Base-by-base conservation (phyloP, 1,139 yeast genomes). In the Meyerozyma athensensis region DNA sequence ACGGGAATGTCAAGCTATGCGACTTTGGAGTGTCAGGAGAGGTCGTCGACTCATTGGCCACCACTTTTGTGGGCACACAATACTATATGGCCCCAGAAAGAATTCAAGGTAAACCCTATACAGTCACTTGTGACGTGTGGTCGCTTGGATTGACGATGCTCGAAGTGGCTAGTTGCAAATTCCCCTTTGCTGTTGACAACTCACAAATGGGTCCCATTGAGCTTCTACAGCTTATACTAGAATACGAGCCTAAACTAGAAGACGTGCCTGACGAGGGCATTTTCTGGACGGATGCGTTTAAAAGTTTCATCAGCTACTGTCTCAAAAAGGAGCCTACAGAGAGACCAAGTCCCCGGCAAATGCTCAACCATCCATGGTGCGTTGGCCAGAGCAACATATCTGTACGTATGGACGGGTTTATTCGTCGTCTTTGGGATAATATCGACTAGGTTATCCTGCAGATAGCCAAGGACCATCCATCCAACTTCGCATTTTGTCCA, bases 21-120 rank as follows among this genome's bases (percentile, higher is more conserved):
- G 98, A 92, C 64, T 92, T 92, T 65, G 98, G 98, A n/a, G 98
- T 92, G 23, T 83, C 95, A 52, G 97, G 98, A 8, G 96, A 89
- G 54, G 96, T 92, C 10, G 97, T 90, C 18, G 84, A 90, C 58
- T 87, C 97, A 0, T 66, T 92, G 36, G 97, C 97, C 2, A 86
- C 96, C 1, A 92, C 98, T 0, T 92, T 90, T 56, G 94, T 96
- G 0, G 98, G 98, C 1, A 92, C 98, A 0, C 90, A 46, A 21
- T 47, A 46, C 39, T 47, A 47, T 35, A 47, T 47, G 51, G 51
- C 51, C 6, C 52, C 52, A 6, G 52, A 48, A 33, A 38, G 52
- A 10, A 48, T 48, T 14, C 42, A 45, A 46, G 52, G 52, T 16
- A 45, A 48, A 35, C 52, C 50, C 7, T 48, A 48, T 33, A 43